A percentile compares a stretch with the other conserved stretches of the same genome.
Evolutionary conservation across 176 grass and related monocot genomes (phyloP).

Genomic region (Aegilops longissima): DNA sequence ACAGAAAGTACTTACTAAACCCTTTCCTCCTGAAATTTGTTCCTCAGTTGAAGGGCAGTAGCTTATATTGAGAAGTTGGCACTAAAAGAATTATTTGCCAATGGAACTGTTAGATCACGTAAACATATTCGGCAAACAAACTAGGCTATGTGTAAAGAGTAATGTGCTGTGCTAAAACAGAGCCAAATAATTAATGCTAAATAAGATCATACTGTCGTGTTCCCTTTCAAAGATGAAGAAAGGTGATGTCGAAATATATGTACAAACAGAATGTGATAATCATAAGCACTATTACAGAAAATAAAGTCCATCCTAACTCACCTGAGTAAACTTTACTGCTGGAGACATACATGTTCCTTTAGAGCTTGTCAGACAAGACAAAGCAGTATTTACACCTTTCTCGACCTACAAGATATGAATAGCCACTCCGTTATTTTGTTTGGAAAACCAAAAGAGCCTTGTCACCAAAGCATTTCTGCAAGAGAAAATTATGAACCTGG

Average conservation of each 20-base stretch:
- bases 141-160: neutral
- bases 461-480: neutral
- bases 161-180: neutral
- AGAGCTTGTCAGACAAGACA: conserved; percentile 56
- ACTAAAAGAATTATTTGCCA: conserved; percentile 45
- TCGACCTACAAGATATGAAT: conserved; percentile 54
- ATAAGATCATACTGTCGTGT: neutral
- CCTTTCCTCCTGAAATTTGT: conserved; percentile 51
- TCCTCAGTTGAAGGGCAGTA: conserved; percentile 90
- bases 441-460: conserved; percentile 16
- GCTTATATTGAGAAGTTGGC: conserved; percentile 93
- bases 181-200: neutral
- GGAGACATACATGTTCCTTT: conserved; percentile 42
- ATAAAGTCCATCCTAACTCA: conserved; percentile 27
- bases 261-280: neutral
- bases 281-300: neutral
- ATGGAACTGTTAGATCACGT: conserved; percentile 13
- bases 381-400: conserved; percentile 59
- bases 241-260: neutral
- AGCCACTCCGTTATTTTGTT: neutral
- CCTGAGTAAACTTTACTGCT: conserved; percentile 61
- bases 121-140: neutral
- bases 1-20: conserved; percentile 57
- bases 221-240: neutral
- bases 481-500: conserved; percentile 40